Conservation (phyloP, 768 basidiomycete species). For the Guyanaporus albipodus region DNA sequence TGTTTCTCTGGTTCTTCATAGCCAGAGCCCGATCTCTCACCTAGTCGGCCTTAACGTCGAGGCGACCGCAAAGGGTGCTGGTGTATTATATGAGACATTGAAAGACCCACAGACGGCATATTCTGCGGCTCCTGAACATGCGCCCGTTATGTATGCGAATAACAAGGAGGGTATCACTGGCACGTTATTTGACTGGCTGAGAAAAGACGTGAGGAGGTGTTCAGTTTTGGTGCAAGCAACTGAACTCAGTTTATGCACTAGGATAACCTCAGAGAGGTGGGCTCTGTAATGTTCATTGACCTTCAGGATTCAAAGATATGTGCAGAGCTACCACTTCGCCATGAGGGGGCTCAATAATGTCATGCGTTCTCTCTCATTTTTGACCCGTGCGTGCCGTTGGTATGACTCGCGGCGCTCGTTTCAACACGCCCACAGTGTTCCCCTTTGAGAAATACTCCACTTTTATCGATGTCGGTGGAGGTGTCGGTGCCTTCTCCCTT, state of each 20-base stretch:
- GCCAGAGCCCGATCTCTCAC: conserved; percentile 20
- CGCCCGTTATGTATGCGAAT: conserved; percentile 20
- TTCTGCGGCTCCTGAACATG: conserved; percentile 19
- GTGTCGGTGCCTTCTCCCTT: conserved; percentile 31
- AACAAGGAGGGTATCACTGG: conserved; percentile 18
- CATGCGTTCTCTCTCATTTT: conserved; percentile 25
- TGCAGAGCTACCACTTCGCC: conserved; percentile 20
- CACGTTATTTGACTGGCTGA: conserved; percentile 26
- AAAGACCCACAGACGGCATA: conserved; percentile 19
- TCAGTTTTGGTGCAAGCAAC: neutral
- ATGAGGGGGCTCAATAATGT: conserved; percentile 23
- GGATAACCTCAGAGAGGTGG: conserved; percentile 22
- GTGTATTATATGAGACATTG: conserved; percentile 26
- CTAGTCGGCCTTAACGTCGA: conserved; percentile 21
- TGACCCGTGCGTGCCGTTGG: conserved; percentile 15
- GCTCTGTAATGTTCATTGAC: neutral
- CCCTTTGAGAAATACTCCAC: conserved; percentile 30
- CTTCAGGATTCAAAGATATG: neutral
- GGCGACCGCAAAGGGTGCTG: conserved; percentile 12
- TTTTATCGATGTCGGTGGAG: conserved; percentile 35
- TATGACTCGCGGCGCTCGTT: neutral
- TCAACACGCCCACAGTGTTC: conserved; percentile 20
- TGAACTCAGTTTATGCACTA: neutral
- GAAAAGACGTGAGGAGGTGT: conserved; percentile 14
- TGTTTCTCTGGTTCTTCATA: conserved; percentile 28